Percentiles rank a stretch among this genome's conserved stretches.
Conservation (phyloP, 2,329 filamentous ascomycete species). For the Periconia macrospinosa region DNA sequence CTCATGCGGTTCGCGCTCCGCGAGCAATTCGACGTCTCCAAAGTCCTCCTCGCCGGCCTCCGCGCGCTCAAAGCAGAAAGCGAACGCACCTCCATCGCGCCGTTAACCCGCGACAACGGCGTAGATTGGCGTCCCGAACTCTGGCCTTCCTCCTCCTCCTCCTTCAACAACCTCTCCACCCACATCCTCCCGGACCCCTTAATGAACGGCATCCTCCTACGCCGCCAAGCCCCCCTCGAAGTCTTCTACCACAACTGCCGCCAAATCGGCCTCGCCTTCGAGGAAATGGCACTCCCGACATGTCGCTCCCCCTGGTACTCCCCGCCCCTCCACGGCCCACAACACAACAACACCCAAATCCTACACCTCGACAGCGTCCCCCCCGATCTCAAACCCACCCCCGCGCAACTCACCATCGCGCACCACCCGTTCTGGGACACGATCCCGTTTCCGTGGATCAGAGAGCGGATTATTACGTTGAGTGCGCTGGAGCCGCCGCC, state of each 20-base stretch:
- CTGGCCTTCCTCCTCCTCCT: conserved; percentile 3
- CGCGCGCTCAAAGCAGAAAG: conserved; percentile 6
- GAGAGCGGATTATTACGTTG: conserved; percentile 12
- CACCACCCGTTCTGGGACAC: conserved; percentile 17
- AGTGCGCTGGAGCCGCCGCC: conserved; percentile 4
- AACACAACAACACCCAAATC: background rate
- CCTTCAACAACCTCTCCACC: background rate
- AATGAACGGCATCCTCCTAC: conserved; percentile 9
- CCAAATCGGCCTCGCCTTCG: conserved; percentile 10
- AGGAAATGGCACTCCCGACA: conserved; percentile 7
- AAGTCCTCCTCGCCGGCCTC: conserved; percentile 11
- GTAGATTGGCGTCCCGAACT: conserved; percentile 3
- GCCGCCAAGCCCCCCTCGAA: conserved; percentile 8
- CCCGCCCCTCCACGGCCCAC: background rate
- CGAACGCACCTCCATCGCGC: conserved; percentile 1
- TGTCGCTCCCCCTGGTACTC: conserved; percentile 12
- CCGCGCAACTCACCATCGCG: conserved; percentile 8
- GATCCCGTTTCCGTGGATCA: conserved; percentile 16
- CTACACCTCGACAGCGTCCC: conserved; percentile 5
- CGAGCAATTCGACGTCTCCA: conserved; percentile 6
- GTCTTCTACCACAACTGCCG: conserved; percentile 10
- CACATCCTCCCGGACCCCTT: conserved; percentile 5
- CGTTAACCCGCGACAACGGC: background rate
- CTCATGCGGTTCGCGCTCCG: conserved; percentile 6
- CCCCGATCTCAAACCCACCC: conserved; percentile 15